phyloP scores from a whole-genome alignment of 345 rosid genomes.

The Pugionium dolabratum region DNA sequence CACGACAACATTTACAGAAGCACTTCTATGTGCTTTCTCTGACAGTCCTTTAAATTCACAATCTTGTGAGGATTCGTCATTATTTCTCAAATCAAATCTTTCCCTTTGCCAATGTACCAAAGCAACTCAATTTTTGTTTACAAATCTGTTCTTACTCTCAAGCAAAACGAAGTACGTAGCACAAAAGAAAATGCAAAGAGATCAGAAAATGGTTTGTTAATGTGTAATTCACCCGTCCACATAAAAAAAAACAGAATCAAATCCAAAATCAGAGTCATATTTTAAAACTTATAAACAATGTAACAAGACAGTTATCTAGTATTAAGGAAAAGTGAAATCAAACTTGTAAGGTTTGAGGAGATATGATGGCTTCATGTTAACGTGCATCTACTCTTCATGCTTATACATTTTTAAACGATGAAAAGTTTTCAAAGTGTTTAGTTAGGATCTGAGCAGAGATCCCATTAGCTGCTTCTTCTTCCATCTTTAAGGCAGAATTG shows the following conservation, averaged over 20 bases:
- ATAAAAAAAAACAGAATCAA: background rate
- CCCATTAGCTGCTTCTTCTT: constrained; percentile 38
- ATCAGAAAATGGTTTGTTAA: too few relatives aligned
- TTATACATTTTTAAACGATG: constrained; percentile 18
- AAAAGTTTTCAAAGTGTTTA: constrained; percentile 23
- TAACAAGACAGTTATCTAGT: constrained; percentile 6
- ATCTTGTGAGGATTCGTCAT: too few relatives aligned
- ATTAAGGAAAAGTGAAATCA: constrained; percentile 1
- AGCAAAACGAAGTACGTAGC: too few relatives aligned
- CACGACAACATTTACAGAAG: too few relatives aligned
- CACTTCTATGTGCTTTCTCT: too few relatives aligned
- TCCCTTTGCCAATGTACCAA: too few relatives aligned
- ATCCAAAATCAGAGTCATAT: background rate
- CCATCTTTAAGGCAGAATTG: constrained; percentile 32
- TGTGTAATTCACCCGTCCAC: background rate
- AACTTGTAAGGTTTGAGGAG: constrained; percentile 19
- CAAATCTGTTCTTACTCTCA: too few relatives aligned
- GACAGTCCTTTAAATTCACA: too few relatives aligned
- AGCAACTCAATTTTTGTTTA: too few relatives aligned
- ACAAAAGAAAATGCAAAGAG: too few relatives aligned
- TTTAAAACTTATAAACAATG: constrained; percentile 6
- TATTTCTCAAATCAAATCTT: too few relatives aligned
- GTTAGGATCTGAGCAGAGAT: constrained; percentile 22
- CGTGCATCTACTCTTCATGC: constrained; percentile 14
- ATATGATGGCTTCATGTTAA: background rate